Evolutionary conservation across 2,329 filamentous ascomycete genomes (phyloP), one percentile per base, ranked within the genome.

Genomic region (Aspergillus japonicus): DNA sequence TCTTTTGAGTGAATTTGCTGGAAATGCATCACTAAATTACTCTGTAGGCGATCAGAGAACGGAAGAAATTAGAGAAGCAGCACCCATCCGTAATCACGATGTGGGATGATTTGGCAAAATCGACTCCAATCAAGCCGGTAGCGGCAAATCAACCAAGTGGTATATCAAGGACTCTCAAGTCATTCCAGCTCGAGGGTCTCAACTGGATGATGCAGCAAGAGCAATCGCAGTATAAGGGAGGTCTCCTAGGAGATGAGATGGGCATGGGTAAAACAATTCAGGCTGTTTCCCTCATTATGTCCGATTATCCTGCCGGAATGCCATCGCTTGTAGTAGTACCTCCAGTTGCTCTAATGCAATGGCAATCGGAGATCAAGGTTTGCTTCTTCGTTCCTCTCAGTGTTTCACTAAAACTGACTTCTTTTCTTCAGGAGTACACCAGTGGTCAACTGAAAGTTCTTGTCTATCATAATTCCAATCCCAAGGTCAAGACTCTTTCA

Each of bases 191-290:
- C 5, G 90, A 97, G 76, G 95, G 95, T 4, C 81, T 99, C 44
- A 88, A 92, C 54, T 99, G 95, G 95, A 96, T 99, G 92, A 87
- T 85, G 62, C 88, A 85, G 57, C 96, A 98, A 83, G 95, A 99
- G 73, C 81, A 90, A 76, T 89, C 87, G 0, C 79, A 89, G 44
- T 98, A 93, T 84, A 91, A 88, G 70, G 95, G 95, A 19, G 95
- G 95, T 14, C 82, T 99, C 2, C 84, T 99, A 2, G 95, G 95
- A 60, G 95, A 99, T 68, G 95, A 99, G 77, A 99, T 99, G 95
- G 95, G 95, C 6, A 90, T 99, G 78, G 95, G 95, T 53, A 99
- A 99, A 80, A 99, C 95, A 0, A 98, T 99, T 54, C 95, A 99
- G 76, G 94, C 95, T 2, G 95, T 99, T 19, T 97, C 94, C 3